These are phyloP conservation scores for Withania somnifera DNA, from an alignment of 305 asterid species.

Conservation along the genomic window DNA sequence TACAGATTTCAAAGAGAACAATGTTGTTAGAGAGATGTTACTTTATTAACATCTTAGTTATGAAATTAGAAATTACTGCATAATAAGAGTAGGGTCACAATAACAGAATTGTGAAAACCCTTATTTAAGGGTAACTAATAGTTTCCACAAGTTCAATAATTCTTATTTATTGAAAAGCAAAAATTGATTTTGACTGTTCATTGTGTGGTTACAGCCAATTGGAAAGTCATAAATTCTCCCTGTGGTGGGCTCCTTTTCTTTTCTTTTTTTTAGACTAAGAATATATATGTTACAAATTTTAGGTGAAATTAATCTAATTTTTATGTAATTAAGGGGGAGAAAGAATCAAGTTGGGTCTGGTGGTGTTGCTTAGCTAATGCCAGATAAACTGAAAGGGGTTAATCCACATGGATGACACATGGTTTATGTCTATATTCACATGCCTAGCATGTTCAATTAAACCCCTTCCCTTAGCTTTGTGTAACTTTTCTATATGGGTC, in stretches of 20 bases:
- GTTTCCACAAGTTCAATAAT: conserved; percentile 16
- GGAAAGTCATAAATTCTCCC: conserved; percentile 18
- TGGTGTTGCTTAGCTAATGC: conserved; percentile 31
- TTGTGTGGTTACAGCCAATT: conserved; percentile 28
- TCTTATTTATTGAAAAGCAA: conserved; percentile 15
- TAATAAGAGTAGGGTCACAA: neutral
- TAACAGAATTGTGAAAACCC: neutral
- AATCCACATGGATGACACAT: conserved; percentile 79
- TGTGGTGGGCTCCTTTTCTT: conserved; percentile 19
- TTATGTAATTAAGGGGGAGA: neutral
- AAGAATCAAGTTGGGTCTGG: conserved; percentile 16
- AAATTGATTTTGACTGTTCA: conserved; percentile 7
- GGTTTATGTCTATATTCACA: conserved; percentile 79
- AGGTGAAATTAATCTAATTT: neutral
- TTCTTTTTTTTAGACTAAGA: neutral
- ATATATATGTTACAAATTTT: neutral
- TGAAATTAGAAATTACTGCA: neutral
- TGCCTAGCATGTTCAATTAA: conserved; percentile 77
- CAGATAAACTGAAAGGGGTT: conserved; percentile 30
- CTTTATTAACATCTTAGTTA: neutral
- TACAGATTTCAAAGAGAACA: neutral
- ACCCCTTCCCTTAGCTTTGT: conserved; percentile 22
- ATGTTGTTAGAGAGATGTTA: neutral
- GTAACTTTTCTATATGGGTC: conserved; percentile 54
- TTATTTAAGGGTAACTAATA: conserved; percentile 5